Evolutionary conservation across 768 basidiomycete genomes (phyloP).

Genomic region (Sarcodon sp.): DNA sequence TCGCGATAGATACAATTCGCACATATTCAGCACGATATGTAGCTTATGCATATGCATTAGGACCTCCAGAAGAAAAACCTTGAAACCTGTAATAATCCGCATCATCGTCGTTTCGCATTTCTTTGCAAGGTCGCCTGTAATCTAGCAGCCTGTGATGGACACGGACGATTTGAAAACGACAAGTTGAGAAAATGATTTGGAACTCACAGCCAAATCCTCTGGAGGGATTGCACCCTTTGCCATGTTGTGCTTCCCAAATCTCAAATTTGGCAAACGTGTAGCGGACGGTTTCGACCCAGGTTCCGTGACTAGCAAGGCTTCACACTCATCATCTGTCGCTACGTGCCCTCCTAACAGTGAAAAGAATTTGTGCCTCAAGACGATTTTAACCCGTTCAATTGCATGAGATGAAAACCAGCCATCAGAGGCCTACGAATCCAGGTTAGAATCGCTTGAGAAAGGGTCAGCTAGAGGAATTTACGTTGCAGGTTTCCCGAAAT

Average conservation of each 20-base stretch:
- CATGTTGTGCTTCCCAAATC: constrained; percentile 76
- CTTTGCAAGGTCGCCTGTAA: constrained; percentile 50
- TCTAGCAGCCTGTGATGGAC: constrained; percentile 41
- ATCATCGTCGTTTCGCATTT: constrained; percentile 8
- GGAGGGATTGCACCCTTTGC: constrained; percentile 74
- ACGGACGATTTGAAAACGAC: not conserved
- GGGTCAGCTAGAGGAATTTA: constrained; percentile 24
- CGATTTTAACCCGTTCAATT: constrained; percentile 72
- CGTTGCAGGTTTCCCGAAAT: constrained; percentile 61
- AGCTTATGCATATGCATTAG: not conserved
- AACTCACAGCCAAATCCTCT: constrained; percentile 70
- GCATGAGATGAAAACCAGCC: constrained; percentile 80
- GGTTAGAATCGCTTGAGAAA: constrained; percentile 1
- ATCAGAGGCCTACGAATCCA: constrained; percentile 48
- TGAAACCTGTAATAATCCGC: not conserved
- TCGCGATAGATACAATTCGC: no score
- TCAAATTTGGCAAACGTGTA: constrained; percentile 36
- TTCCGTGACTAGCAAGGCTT: constrained; percentile 37
- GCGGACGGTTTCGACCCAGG: constrained; percentile 18
- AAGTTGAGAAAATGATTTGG: not conserved
- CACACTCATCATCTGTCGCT: constrained; percentile 64
- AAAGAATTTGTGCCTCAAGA: constrained; percentile 81
- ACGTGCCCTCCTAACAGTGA: constrained; percentile 59
- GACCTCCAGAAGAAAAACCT: constrained; percentile 2
- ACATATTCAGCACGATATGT: no score